These are phyloP conservation scores for Aegilops bicornis DNA, from an alignment of 176 grass and related monocot species.

Conservation along the genomic window DNA sequence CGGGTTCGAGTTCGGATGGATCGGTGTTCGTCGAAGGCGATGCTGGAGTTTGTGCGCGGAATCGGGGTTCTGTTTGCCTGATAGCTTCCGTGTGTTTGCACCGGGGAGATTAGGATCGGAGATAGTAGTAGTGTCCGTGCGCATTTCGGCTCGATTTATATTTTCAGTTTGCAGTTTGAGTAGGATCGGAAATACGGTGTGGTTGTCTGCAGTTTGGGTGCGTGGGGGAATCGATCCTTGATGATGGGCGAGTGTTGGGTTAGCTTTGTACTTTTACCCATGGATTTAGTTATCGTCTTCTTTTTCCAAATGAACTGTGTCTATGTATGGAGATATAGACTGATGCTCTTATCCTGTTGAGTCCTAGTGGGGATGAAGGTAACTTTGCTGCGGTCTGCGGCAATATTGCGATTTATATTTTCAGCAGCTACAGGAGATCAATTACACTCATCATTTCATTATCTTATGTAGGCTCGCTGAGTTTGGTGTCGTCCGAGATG, in stretches of 20 bases:
- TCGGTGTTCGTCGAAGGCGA: not conserved
- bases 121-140: too few relatives aligned
- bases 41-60: not conserved
- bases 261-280: too few relatives aligned
- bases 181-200: too few relatives aligned
- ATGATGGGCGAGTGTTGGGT: too few relatives aligned
- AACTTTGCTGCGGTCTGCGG: not conserved
- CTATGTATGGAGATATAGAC: not conserved
- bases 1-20: too few relatives aligned
- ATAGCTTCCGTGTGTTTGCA: too few relatives aligned
- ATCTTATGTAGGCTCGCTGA: not conserved
- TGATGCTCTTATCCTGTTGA: not conserved
- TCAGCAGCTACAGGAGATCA: not conserved
- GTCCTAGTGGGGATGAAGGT: not conserved
- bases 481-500: conserved; percentile 1
- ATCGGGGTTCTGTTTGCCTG: too few relatives aligned
- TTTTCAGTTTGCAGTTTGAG: too few relatives aligned
- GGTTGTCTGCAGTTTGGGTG: too few relatives aligned
- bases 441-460: not conserved
- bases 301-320: not conserved
- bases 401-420: not conserved
- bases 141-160: too few relatives aligned
- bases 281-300: not conserved
- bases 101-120: too few relatives aligned
- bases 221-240: too few relatives aligned